Evolutionary conservation across 176 grass and related monocot genomes (phyloP), one percentile per base, ranked within the genome.

Genomic region (Bonia amplexicaulis): DNA sequence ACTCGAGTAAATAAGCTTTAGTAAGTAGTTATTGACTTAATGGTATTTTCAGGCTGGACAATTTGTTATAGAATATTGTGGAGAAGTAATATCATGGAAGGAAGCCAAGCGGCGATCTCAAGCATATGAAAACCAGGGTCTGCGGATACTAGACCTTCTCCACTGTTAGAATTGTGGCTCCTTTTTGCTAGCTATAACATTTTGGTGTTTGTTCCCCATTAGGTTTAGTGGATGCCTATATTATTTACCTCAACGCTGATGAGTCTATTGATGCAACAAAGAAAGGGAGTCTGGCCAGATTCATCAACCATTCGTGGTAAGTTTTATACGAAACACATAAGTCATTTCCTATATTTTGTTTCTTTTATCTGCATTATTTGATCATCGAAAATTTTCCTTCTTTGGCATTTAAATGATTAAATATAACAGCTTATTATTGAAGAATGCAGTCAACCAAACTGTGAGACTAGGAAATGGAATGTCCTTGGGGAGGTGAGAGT

Each of bases 81-180:
- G 96, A 51, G 96, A 98, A 90, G 91, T 98, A 74, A 98, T 98
- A 95, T 98, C 96, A 78, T 93, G 88, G 88, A 95, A 95, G 85
- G 93, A 93, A 90, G 91, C 96, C 17, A 95, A 90, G 78, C 61
- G 53, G 61, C 84, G 96, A 72, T 93, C 96, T 90, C 91, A 94
- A 80, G 66, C 93, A 85, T 98, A 98, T 53, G 96, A 95, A 81
- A 77, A 86, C 86, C 89, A 93, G 82, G 93, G 96, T 95, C 26
- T 55, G 74, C 63, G 77, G 82, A 80, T 90, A 80, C 20, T 84
- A 45, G 53, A 39, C 17, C 59, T 19, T 22, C 66, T 68, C 29
- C 60, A 37, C 29, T 86, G 9, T 48, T 74, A 60, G 58, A 73
- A 74, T 41, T 33, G 40, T 69, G 47, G 48, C 15, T 23, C 66